These are phyloP conservation scores for Globisporangium parvum DNA, from an alignment of 352 stramenopile genomes.

Conservation along the genomic window DNA sequence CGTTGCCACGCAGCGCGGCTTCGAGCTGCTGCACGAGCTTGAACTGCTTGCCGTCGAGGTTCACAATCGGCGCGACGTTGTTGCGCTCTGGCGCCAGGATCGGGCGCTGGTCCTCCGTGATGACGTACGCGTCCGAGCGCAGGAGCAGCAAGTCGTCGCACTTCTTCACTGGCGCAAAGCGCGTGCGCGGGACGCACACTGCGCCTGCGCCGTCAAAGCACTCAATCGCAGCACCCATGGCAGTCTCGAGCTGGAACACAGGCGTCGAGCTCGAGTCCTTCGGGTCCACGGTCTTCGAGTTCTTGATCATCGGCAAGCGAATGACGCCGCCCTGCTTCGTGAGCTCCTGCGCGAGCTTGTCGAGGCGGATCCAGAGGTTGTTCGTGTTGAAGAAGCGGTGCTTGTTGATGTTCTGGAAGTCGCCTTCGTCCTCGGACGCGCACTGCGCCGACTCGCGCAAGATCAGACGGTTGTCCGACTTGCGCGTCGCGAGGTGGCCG, in stretches of 20 bases:
- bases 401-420: slow-evolving; percentile 88
- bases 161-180: slow-evolving; percentile 88
- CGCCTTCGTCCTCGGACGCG: slow-evolving; percentile 69
- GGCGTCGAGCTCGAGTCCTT: slow-evolving; percentile 80
- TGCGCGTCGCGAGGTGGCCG: slow-evolving; percentile 92
- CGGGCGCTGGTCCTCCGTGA: slow-evolving; percentile 93
- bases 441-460: slow-evolving; percentile 90
- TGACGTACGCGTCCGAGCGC: slow-evolving; percentile 96
- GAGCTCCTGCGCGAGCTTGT: slow-evolving; percentile 81
- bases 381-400: slow-evolving; percentile 89
- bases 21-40: slow-evolving; percentile 98
- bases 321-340: slow-evolving; percentile 77
- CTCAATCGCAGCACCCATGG: slow-evolving; percentile 85
- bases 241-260: slow-evolving; percentile 85
- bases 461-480: slow-evolving; percentile 92
- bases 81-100: slow-evolving; percentile 94
- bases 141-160: slow-evolving; percentile 88
- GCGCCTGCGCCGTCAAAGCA: slow-evolving; percentile 83
- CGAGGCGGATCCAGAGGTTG: slow-evolving; percentile 86
- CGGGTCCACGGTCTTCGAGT: slow-evolving; percentile 83
- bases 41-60: slow-evolving; percentile 96
- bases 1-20: slow-evolving; percentile 87
- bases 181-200: slow-evolving; percentile 84
- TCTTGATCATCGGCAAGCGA: slow-evolving; percentile 85
- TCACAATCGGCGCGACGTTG: slow-evolving; percentile 92